Evolutionary conservation across 2,329 filamentous ascomycete genomes (phyloP).

Genomic region (Reticulascus tulasneorum): DNA sequence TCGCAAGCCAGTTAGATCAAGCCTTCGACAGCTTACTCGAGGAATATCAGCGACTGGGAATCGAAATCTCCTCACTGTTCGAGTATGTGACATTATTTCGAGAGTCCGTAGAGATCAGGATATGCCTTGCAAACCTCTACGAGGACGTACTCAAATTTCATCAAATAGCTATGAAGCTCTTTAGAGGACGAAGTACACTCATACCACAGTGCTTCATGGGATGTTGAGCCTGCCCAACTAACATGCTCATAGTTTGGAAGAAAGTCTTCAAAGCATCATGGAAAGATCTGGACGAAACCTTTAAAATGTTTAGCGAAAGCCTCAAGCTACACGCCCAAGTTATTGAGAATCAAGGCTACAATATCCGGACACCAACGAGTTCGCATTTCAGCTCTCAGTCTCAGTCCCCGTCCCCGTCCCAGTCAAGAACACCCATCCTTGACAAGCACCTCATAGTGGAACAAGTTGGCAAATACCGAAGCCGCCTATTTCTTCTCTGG

Average conservation of each 20-base stretch:
- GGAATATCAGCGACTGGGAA: constrained; percentile 8
- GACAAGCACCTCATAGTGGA: no score
- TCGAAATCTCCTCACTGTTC: neutral
- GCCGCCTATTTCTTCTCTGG: no score
- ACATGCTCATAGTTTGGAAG: constrained; percentile 2
- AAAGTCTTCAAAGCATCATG: constrained; percentile 8
- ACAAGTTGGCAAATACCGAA: no score
- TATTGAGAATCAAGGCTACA: constrained; percentile 1
- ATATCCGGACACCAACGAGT: no score
- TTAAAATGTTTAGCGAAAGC: neutral
- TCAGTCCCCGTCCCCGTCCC: constrained; percentile 1
- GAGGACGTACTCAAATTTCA: constrained; percentile 8
- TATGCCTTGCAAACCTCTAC: constrained; percentile 7
- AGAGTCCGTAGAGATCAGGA: neutral
- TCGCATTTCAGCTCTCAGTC: neutral
- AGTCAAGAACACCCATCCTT: neutral
- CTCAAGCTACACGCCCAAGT: constrained; percentile 1
- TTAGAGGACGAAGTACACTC: constrained; percentile 3
- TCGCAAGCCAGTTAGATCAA: constrained; percentile 5
- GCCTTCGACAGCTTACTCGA: constrained; percentile 13
- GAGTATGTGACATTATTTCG: constrained; percentile 2
- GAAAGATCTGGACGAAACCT: constrained; percentile 5
- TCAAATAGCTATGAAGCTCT: constrained; percentile 2
- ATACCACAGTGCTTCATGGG: neutral
- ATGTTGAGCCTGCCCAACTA: neutral